Evolutionary conservation across 768 basidiomycete species (phyloP).

Genomic region (Collybiopsis luxurians): DNA sequence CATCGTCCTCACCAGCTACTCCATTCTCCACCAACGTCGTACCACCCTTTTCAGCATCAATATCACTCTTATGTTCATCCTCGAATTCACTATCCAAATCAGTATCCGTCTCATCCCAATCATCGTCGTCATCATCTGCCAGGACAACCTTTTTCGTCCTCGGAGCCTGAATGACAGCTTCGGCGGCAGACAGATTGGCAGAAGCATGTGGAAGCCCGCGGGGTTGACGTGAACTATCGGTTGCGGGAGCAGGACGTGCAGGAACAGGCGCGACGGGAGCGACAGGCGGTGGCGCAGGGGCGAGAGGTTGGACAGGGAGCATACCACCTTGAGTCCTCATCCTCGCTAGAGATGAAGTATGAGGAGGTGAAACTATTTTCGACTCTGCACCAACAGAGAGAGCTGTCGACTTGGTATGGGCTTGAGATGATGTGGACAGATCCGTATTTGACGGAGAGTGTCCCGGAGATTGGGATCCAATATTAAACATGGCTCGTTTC

Average conservation of each 20-base stretch:
- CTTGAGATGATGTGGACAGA: conserved; percentile 6
- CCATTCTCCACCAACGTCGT: conserved; percentile 5
- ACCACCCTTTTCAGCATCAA: conserved; percentile 8
- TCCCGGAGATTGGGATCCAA: conserved; percentile 59
- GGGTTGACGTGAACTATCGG: background rate
- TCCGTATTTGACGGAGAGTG: conserved; percentile 23
- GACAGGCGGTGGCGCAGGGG: background rate
- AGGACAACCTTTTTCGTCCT: conserved; percentile 37
- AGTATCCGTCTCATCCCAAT: conserved; percentile 43
- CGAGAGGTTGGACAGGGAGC: background rate
- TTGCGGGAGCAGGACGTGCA: background rate
- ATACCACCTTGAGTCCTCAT: background rate
- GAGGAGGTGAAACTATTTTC: background rate
- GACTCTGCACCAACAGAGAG: background rate
- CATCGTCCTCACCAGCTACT: conserved; percentile 39
- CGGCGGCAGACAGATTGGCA: background rate
- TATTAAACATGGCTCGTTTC: conserved; percentile 44
- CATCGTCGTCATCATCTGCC: conserved; percentile 51
- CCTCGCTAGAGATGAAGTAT: background rate
- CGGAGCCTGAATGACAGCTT: conserved; percentile 17
- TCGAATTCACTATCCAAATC: conserved; percentile 27
- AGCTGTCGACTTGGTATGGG: background rate
- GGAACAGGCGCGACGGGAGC: background rate
- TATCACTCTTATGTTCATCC: conserved; percentile 20
- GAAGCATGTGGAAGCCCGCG: conserved; percentile 8